Evolutionary conservation across 768 basidiomycete genomes (phyloP).

Genomic region (Termitomyces sp.): DNA sequence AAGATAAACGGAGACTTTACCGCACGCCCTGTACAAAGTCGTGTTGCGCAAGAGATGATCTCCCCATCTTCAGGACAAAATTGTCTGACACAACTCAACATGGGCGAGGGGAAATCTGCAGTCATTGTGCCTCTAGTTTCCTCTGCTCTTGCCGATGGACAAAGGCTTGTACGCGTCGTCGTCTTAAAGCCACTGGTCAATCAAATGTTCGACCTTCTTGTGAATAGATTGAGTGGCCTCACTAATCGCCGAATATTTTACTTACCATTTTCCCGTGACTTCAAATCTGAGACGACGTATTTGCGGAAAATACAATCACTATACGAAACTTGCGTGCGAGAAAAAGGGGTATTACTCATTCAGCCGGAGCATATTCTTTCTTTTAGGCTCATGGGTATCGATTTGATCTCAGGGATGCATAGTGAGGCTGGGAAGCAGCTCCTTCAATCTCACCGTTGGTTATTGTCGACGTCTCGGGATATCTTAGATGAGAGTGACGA

Average conservation of each 20-base stretch:
- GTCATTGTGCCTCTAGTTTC: conserved; percentile 46
- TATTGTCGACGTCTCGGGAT: conserved; percentile 25
- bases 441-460: conserved; percentile 23
- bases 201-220: conserved; percentile 46
- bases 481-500: conserved; percentile 45
- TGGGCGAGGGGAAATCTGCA: conserved; percentile 54
- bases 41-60: conserved; percentile 44
- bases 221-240: conserved; percentile 37
- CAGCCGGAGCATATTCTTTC: conserved; percentile 55
- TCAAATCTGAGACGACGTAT: conserved; percentile 16
- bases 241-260: conserved; percentile 42
- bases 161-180: conserved; percentile 41
- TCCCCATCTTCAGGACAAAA: conserved; percentile 30
- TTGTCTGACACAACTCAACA: conserved; percentile 45
- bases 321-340: conserved; percentile 31
- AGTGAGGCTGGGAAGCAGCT: conserved; percentile 14
- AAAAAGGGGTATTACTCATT: conserved; percentile 37
- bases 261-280: conserved; percentile 43
- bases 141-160: conserved; percentile 35
- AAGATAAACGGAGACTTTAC: conserved; percentile 19
- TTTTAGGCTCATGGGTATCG: conserved; percentile 40
- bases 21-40: conserved; percentile 36
- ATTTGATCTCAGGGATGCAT: conserved; percentile 17
- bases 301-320: conserved; percentile 23
- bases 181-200: conserved; percentile 40